Evolutionary conservation across 345 rosid genomes (phyloP), one percentile per base, ranked within the genome.

Genomic region (Gossypium arboreum): DNA sequence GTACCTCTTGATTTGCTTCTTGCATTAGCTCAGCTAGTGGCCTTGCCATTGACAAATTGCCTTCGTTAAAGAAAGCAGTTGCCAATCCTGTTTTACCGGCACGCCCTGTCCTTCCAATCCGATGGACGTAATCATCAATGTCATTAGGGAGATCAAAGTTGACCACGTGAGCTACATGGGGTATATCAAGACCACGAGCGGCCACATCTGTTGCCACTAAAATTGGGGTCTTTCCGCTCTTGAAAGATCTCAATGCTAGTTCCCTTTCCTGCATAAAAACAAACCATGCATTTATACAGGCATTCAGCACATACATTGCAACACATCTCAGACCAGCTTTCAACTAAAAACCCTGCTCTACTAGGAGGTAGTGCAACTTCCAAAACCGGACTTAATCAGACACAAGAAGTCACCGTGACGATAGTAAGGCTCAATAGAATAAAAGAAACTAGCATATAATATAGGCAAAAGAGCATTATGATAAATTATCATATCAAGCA

Each of bases 151-250:
- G 94, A 79, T 95, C 98, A 66, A 95, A 95, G 80, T 95, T 95
- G 68, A 95, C 96, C 6, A 95, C 99, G 52, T 95, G 99, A 59
- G 99, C 85, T 41, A 95, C 99, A 62, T 89, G 94, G 12, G 99
- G 99, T 18, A 95, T 95, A 82, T 95, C 99, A 44, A 95, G 99
- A 68, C 98, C 98, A 58, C 94, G 92, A 16, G 94, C 92, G n/a
- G 94, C 98, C 62, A 94, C 98, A 61, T 94, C 98, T 6, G 99
- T 95, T 66, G 99, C 99, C 12, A 95, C 99, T 85, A 95, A 81
- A 59, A 95, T 95, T 2, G 99, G 99, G n/a, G 98, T 91, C 44
- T 84, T 85, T 25, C 99, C 99, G 64, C 85, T 93, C 80, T 91
- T 95, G 73, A 95, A 95, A 45, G 98, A 90, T 34, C 88, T 82